These are phyloP conservation scores for Rhizophora mangle DNA, from an alignment of 345 rosid species.

Conservation along the genomic window DNA sequence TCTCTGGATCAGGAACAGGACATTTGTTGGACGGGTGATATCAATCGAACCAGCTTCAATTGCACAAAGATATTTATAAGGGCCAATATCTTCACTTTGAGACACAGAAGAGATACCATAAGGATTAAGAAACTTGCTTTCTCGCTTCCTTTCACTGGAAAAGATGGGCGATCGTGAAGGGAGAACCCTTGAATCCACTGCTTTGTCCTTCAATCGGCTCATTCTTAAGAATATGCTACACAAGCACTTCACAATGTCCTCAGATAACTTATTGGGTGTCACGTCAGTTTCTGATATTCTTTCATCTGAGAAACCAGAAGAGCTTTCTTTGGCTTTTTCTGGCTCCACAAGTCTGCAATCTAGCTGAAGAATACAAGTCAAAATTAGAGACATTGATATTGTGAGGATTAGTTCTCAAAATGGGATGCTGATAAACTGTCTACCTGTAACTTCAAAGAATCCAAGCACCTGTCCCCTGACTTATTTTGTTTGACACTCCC, in stretches of 20 bases:
- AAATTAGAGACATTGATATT: conserved; percentile 5
- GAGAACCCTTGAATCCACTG: conserved; percentile 14
- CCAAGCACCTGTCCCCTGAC: conserved; percentile 25
- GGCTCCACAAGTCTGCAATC: conserved; percentile 60
- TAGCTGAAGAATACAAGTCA: conserved; percentile 42
- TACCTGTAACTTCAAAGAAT: conserved; percentile 43
- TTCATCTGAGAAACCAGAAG: conserved; percentile 40
- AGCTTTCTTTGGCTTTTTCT: conserved; percentile 55
- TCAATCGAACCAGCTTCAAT: conserved; percentile 59
- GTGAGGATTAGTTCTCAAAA: background rate
- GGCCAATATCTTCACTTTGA: conserved; percentile 52
- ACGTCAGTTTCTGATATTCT: conserved; percentile 36
- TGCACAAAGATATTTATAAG: conserved; percentile 52
- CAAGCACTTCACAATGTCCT: conserved; percentile 62
- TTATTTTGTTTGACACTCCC: conserved; percentile 36
- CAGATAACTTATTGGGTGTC: conserved; percentile 66
- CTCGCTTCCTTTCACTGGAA: conserved; percentile 20
- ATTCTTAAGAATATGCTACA: conserved; percentile 60
- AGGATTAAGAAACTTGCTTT: conserved; percentile 46
- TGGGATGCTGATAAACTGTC: background rate
- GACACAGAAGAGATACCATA: conserved; percentile 44
- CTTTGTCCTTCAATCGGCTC: conserved; percentile 56
- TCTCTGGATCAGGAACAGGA: conserved; percentile 61
- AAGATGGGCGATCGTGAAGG: conserved; percentile 7
- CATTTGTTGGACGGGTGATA: conserved; percentile 49